Percentiles rank a stretch among this genome's conserved stretches.
Conservation (phyloP, 352 stramenopile genomes). For the Phytopythium sindhum region DNA sequence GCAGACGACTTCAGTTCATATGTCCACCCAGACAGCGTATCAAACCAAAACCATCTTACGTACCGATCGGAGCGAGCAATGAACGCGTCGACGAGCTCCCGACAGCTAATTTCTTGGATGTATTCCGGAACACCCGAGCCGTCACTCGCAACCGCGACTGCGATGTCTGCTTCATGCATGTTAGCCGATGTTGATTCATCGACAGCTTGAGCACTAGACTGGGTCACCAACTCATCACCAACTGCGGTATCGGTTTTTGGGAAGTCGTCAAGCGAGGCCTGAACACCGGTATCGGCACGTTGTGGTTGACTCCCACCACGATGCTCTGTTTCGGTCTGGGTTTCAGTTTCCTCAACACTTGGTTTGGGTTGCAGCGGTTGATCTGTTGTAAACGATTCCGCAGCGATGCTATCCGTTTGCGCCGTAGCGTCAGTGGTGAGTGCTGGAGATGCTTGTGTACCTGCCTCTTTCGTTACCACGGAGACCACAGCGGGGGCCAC, state of each 20-base stretch:
- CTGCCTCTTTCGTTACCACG: conserved; percentile 16
- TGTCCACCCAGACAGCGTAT: neutral
- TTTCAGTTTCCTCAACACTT: neutral
- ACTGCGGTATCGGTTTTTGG: neutral
- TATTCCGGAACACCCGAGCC: conserved; percentile 16
- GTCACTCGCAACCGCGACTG: neutral
- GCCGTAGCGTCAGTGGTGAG: neutral
- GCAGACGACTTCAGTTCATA: neutral
- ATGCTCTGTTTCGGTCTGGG: neutral
- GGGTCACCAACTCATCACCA: neutral
- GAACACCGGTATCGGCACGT: neutral
- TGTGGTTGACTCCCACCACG: neutral
- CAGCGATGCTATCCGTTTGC: neutral
- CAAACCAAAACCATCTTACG: neutral
- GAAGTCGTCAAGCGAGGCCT: neutral
- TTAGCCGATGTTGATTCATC: neutral
- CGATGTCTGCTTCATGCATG: neutral
- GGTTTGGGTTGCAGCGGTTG: neutral
- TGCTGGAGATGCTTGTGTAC: conserved; percentile 9
- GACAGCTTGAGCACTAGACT: neutral
- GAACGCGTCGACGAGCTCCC: conserved; percentile 23
- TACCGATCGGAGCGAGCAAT: conserved; percentile 34
- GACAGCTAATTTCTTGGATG: conserved; percentile 23
- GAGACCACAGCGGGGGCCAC: neutral
- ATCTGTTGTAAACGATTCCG: neutral